These are phyloP conservation scores for Fusarium dlaminii DNA, from an alignment of 2,329 filamentous ascomycete genomes.

Conservation along the genomic window DNA sequence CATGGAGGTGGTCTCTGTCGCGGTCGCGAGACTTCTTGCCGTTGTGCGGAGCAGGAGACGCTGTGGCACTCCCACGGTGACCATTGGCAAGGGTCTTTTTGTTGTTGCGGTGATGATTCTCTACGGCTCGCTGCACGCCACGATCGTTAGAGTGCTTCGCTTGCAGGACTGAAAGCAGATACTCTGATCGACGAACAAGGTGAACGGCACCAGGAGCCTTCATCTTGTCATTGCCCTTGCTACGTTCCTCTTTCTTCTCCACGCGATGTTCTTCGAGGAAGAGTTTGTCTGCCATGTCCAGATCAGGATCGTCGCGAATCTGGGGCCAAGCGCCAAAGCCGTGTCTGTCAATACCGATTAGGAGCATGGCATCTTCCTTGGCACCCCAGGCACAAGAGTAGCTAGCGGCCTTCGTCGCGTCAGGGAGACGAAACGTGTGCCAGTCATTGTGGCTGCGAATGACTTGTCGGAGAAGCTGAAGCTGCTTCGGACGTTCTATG, in stretches of 20 bases:
- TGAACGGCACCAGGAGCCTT: slow-evolving; percentile 98
- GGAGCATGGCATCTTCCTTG: slow-evolving; percentile 95
- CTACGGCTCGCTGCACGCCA: slow-evolving; percentile 79
- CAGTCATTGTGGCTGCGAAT: slow-evolving; percentile 74
- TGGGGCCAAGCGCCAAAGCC: slow-evolving; percentile 96
- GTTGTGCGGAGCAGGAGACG: slow-evolving; percentile 72
- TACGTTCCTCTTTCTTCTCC: slow-evolving; percentile 94
- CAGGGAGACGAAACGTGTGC: slow-evolving; percentile 83
- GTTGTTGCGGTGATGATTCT: slow-evolving; percentile 95
- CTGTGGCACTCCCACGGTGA: slow-evolving; percentile 71
- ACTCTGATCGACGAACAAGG: slow-evolving; percentile 92
- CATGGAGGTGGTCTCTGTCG: slow-evolving; percentile 57
- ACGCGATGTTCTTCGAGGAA: slow-evolving; percentile 98
- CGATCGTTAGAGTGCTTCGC: slow-evolving; percentile 82
- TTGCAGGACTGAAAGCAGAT: slow-evolving; percentile 92
- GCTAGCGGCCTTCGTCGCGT: slow-evolving; percentile 90
- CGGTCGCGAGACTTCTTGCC: slow-evolving; percentile 58
- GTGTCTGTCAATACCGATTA: slow-evolving; percentile 90
- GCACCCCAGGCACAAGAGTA: slow-evolving; percentile 94
- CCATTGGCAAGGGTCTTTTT: slow-evolving; percentile 76
- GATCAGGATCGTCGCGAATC: slow-evolving; percentile 89
- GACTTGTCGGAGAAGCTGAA: slow-evolving; percentile 82
- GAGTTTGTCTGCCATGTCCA: slow-evolving; percentile 88
- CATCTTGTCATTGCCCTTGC: slow-evolving; percentile 77
- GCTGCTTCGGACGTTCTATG: slow-evolving; percentile 87